A percentile compares a stretch with the other conserved stretches of the same genome.
Evolutionary conservation across 192 early-diverging fungal species (phyloP).

Genomic region (Geranomyces michiganensis): DNA sequence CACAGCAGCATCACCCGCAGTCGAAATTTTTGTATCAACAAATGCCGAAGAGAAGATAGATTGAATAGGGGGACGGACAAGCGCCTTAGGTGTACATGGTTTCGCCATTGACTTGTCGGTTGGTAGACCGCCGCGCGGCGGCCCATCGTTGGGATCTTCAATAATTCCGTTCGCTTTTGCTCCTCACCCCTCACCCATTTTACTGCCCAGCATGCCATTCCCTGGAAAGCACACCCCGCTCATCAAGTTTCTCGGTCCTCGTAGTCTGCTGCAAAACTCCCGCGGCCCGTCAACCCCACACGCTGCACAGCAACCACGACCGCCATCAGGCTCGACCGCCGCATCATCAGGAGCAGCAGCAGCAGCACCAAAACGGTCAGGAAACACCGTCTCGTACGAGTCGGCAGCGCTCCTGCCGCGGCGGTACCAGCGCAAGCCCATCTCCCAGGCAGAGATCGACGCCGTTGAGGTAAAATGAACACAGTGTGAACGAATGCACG

Average conservation of each 20-base stretch:
- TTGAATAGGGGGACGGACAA: too few species aligned
- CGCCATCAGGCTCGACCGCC: not conserved
- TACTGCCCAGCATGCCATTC: not conserved
- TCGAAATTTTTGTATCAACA: too few species aligned
- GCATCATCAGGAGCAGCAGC: not conserved
- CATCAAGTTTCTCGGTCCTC: conserved; percentile 10
- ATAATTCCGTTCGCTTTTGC: too few species aligned
- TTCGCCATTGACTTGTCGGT: too few species aligned
- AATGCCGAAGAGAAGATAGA: too few species aligned
- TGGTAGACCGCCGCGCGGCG: too few species aligned
- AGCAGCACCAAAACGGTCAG: not conserved
- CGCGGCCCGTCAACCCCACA: not conserved
- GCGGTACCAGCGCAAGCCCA: conserved; percentile 1
- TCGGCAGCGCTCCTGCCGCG: not conserved
- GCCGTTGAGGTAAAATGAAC: not conserved
- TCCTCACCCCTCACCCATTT: too few species aligned
- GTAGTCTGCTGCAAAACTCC: not conserved
- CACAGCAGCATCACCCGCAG: too few species aligned
- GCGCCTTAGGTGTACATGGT: too few species aligned
- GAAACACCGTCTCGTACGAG: conserved; percentile 8
- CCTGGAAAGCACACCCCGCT: conserved; percentile 7
- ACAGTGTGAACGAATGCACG: too few species aligned
- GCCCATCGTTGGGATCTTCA: too few species aligned
- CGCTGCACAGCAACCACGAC: not conserved
- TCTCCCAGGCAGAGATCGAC: conserved; percentile 3